Evolutionary conservation across 1,139 yeast species (phyloP).

Genomic region (Pichia sp.): DNA sequence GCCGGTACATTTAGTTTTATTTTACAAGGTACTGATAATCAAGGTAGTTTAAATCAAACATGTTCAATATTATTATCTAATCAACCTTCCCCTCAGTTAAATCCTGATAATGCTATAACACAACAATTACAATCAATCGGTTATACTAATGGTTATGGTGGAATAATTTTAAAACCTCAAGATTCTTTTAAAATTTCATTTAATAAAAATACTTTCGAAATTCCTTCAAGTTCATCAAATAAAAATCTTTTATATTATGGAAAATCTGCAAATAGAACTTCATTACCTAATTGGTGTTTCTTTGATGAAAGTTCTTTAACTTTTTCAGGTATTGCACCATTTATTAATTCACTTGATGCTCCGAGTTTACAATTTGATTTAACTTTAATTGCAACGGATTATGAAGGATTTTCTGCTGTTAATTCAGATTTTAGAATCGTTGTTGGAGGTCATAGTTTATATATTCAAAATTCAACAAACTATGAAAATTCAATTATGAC

Average conservation of each 20-base stretch:
- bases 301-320: slow-evolving; percentile 56
- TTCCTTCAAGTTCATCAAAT: slow-evolving; percentile 38
- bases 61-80: slow-evolving; percentile 47
- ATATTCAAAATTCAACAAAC: slow-evolving; percentile 44
- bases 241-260: slow-evolving; percentile 71
- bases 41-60: slow-evolving; percentile 41
- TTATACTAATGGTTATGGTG: slow-evolving; percentile 64
- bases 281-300: slow-evolving; percentile 83
- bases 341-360: slow-evolving; percentile 77
- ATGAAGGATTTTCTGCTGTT: slow-evolving; percentile 67
- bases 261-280: slow-evolving; percentile 72
- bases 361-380: slow-evolving; percentile 76
- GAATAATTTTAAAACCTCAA: slow-evolving; percentile 70
- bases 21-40: slow-evolving; percentile 59
- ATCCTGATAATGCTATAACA: slow-evolving; percentile 37
- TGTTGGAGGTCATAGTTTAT: slow-evolving; percentile 83
- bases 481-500: slow-evolving; percentile 55
- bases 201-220: slow-evolving; percentile 48
- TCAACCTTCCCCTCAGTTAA: slow-evolving; percentile 42
- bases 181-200: slow-evolving; percentile 58
- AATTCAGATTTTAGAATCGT: slow-evolving; percentile 63
- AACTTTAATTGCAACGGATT: slow-evolving; percentile 73
- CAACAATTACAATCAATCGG: slow-evolving; percentile 53
- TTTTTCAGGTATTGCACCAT: slow-evolving; percentile 87
- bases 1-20: slow-evolving; percentile 42